Percentiles rank a stretch among this genome's conserved stretches.
Evolutionary conservation across 768 basidiomycete species (phyloP).

Genomic region (Russula foetens): DNA sequence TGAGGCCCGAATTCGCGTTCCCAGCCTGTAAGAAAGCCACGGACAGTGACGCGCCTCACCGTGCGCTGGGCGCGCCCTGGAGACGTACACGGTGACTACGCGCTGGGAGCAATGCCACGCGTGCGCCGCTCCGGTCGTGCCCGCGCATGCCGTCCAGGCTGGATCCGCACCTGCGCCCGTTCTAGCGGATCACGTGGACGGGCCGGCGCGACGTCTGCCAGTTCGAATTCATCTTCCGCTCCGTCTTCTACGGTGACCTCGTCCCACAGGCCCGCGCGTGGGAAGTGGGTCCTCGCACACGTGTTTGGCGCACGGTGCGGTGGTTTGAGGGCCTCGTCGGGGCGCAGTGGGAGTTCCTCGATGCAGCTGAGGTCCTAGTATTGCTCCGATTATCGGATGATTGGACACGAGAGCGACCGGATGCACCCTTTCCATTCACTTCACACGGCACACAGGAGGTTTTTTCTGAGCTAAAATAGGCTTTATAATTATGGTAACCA

Average conservation of each 20-base stretch:
- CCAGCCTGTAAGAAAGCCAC: no score
- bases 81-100: slow-evolving; percentile 18
- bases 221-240: slow-evolving; percentile 21
- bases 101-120: slow-evolving; percentile 28
- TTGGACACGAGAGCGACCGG: slow-evolving; percentile 24
- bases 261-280: slow-evolving; percentile 16
- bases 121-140: slow-evolving; percentile 29
- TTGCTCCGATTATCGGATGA: slow-evolving; percentile 22
- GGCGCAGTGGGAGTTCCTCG: slow-evolving; percentile 25
- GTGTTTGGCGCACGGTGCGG: slow-evolving; percentile 27
- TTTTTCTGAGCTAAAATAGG: no score
- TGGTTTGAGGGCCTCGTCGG: slow-evolving; percentile 28
- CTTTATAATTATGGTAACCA: no score
- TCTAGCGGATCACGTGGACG: slow-evolving; percentile 23
- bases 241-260: slow-evolving; percentile 19
- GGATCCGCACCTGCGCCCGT: slow-evolving; percentile 16
- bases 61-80: slow-evolving; percentile 21
- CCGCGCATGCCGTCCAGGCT: slow-evolving; percentile 28
- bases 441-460: no score
- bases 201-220: slow-evolving; percentile 22
- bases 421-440: slow-evolving; percentile 23
- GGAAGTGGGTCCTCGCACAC: slow-evolving; percentile 26
- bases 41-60: slow-evolving; percentile 27
- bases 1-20: no score
- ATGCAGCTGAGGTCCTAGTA: slow-evolving; percentile 23